Base-by-base conservation (phyloP, 2,329 filamentous ascomycete species). In the Cladobotryum mycophilum region DNA sequence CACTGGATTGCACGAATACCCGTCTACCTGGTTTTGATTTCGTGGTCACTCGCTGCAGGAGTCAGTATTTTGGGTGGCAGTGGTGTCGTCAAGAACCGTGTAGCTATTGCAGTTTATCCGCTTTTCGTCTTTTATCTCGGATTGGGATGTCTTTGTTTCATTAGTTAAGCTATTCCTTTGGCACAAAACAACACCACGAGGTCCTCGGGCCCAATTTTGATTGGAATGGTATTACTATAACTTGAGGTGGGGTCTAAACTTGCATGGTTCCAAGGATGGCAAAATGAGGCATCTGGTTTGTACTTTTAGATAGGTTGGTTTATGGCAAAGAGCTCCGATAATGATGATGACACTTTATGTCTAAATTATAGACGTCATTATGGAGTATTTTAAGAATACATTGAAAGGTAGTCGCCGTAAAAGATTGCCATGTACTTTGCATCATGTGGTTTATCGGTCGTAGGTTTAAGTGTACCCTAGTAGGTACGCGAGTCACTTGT, bases 21-120 rank as follows among this genome's bases (percentile, higher is more conserved):
- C 1, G 82, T 99, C 48, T 97, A 99, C 68, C 76, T 93, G 46
- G 78, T 95, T 33, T 80, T 99, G 22, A 84, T 96, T 36, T 82
- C 81, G 40, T 99, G 93, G 93, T 95, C 92, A 35, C 74, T 99
- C 58, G 93, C 93, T 43, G 95, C 93, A 1, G 93, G 93, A 20
- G 87, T 97, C 45, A 97, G 92, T 70, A 97, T 99, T 60, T 76
- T 99, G 48, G 91, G 92, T 33, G 93, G 93, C 40, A 96, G 91
- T 52, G 93, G 93, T 12, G 92, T 99, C 41, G 85, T 99, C 56
- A 91, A 91, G 74, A 96, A 97, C 71, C 80, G 93, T 45, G 91
- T 97, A 44, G 89, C 85, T 20, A 84, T 99, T 64, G 93, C 93
- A 15, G 90, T 99, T 18, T 99, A 95, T 66, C 93, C 93, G 51